Conservation (phyloP, 2,329 filamentous ascomycete species). For the Aspergillus latus region DNA sequence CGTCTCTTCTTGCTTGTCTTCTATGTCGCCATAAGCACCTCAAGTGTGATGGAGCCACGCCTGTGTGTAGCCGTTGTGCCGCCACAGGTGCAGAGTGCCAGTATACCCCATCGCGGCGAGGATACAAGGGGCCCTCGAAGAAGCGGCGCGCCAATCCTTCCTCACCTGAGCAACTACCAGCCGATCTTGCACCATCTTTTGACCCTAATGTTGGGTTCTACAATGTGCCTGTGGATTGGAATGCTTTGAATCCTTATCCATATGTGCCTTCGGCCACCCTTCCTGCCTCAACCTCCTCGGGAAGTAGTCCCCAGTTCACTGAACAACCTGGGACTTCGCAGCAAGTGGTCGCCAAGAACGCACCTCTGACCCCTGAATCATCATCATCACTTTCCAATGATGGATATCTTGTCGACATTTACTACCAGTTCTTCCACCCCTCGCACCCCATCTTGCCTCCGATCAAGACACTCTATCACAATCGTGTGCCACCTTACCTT, state of each 20-base stretch:
- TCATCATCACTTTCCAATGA: slow-evolving; percentile 33
- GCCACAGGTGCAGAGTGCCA: slow-evolving; percentile 61
- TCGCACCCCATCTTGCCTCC: slow-evolving; percentile 60
- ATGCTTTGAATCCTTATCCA: slow-evolving; percentile 34
- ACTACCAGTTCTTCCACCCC: slow-evolving; percentile 57
- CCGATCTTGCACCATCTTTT: slow-evolving; percentile 44
- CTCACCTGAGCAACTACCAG: slow-evolving; percentile 47
- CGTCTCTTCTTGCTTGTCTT: slow-evolving; percentile 48
- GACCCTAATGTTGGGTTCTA: slow-evolving; percentile 23
- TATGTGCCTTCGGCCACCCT: slow-evolving; percentile 28
- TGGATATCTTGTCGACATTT: slow-evolving; percentile 52
- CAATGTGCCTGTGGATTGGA: slow-evolving; percentile 43
- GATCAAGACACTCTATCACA: slow-evolving; percentile 39
- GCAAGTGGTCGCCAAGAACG: slow-evolving; percentile 21
- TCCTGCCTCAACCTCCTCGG: slow-evolving; percentile 24
- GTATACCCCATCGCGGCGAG: slow-evolving; percentile 72
- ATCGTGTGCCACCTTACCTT: slow-evolving; percentile 47
- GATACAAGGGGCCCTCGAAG: slow-evolving; percentile 68
- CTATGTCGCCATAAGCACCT: slow-evolving; percentile 62
- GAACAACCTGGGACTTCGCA: slow-evolving; percentile 21
- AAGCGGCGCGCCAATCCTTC: slow-evolving; percentile 41
- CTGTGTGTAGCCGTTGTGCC: slow-evolving; percentile 66
- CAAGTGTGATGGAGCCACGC: slow-evolving; percentile 70
- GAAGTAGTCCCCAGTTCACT: slow-evolving; percentile 29
- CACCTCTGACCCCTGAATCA: slow-evolving; percentile 40